These are phyloP conservation scores for Schrenkiella parvula DNA, from an alignment of 345 rosid genomes.

Conservation along the genomic window DNA sequence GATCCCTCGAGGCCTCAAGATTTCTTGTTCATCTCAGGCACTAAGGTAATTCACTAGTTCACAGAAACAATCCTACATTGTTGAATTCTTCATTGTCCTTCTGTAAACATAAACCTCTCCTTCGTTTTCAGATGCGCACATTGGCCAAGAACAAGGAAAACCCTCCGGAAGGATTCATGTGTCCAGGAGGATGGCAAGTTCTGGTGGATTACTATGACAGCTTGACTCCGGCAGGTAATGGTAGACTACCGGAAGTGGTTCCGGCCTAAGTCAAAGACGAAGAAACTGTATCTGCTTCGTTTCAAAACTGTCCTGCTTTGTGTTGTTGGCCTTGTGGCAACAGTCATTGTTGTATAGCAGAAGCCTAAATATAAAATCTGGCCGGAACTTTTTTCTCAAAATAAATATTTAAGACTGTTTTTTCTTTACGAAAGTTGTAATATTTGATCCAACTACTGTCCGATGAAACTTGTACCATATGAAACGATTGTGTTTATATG, in stretches of 20 bases:
- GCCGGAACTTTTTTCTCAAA: constrained; percentile 18
- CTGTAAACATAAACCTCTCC: background rate
- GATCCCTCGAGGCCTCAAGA: constrained; percentile 90
- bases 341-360: constrained; percentile 27
- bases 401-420: constrained; percentile 7
- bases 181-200: constrained; percentile 96
- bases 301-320: constrained; percentile 3
- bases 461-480: constrained; percentile 19
- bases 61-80: background rate
- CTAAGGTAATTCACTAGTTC: constrained; percentile 53
- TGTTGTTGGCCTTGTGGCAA: constrained; percentile 16
- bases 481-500: constrained; percentile 16
- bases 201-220: constrained; percentile 86
- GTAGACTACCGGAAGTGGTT: constrained; percentile 56
- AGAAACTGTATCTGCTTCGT: constrained; percentile 6
- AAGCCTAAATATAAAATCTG: constrained; percentile 16
- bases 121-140: constrained; percentile 62
- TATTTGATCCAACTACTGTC: background rate
- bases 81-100: background rate
- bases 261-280: constrained; percentile 40
- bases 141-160: constrained; percentile 90
- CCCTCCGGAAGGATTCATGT: constrained; percentile 97
- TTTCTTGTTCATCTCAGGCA: constrained; percentile 91
- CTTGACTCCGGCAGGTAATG: constrained; percentile 45
- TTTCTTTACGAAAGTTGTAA: constrained; percentile 9